phyloP scores from a whole-genome alignment of 148 eudicot species.

The Chenopodium quinoa region DNA sequence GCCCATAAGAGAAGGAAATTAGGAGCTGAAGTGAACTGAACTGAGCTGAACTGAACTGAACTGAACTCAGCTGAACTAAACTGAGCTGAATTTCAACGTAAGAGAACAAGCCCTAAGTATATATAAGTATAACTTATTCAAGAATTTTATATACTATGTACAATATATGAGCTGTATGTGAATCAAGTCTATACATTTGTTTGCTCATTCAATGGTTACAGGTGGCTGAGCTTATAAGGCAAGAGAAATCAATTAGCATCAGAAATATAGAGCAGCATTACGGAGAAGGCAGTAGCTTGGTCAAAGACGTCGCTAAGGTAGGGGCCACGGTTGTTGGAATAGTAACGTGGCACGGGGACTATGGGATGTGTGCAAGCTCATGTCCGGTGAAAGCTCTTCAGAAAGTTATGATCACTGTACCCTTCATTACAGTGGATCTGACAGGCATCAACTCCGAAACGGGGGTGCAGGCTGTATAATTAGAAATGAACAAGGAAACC shows the following conservation, averaged over 20 bases:
- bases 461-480: slow-evolving; percentile 18
- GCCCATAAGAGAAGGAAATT: no score
- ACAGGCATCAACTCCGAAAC: slow-evolving; percentile 1
- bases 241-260: not conserved
- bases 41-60: no score
- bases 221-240: not conserved
- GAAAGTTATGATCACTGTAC: not conserved
- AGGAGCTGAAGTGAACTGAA: no score
- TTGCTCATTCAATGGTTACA: not conserved
- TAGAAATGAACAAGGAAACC: not conserved
- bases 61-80: no score
- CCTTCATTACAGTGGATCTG: slow-evolving; percentile 14
- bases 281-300: not conserved
- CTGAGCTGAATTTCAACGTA: no score
- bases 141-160: no score
- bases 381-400: not conserved
- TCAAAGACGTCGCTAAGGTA: no score
- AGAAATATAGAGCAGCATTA: not conserved
- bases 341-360: no score
- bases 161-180: not conserved
- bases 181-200: not conserved
- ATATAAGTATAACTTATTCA: no score
- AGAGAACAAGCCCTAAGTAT: no score
- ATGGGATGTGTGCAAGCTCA: no score
- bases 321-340: no score